Base-by-base conservation (phyloP, 1,139 yeast genomes). In the Suhomyces bribrorum region DNA sequence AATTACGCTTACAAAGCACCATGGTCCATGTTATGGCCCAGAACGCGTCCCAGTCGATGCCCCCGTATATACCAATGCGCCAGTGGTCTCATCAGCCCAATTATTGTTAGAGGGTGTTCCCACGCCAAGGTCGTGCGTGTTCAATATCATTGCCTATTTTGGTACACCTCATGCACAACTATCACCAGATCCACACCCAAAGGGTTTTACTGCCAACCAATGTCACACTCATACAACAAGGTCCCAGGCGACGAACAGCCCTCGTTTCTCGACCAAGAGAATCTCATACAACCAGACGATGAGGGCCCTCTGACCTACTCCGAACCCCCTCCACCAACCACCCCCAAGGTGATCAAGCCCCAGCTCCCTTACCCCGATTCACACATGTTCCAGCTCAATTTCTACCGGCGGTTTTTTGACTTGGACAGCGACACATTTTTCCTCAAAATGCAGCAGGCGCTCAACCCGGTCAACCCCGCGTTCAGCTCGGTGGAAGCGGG, bases 361-460 rank as follows among this genome's bases (percentile, higher is more conserved):
- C 58, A 53, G 34, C 37, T 46, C 5, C 52, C 53, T 8, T 47
- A 45, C 18, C 17, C 45, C 34, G 63, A 56, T 26, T 55, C 66
- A n/a, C 79, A 78, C 28, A 62, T 76, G 52, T 76, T 81, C 52
- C 76, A 79, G 26, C 63, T 80, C 37, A 71, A 68, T 40, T 79
- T 76, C 56, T 82, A 82, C 54, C 61, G 82, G 41, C 67, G 69
- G 44, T 81, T 64, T 56, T 84, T 83, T 56, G 85, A 83, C 52
- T 69, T 85, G 37, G 83, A 81, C 46, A 79, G 87, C 8, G 67
- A 63, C 14, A 80, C 79, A 13, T 86, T 85, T 40, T 62, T 77
- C 40, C 56, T 51, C 13, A 75, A 74, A 44, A 59, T 77, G 36
- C 61, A 59, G 26, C 53, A 59, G 31, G 72, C 79, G 4, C 44